These are phyloP conservation scores for Talaromyces liani DNA, from an alignment of 495 filamentous ascomycete genomes.

Conservation along the genomic window DNA sequence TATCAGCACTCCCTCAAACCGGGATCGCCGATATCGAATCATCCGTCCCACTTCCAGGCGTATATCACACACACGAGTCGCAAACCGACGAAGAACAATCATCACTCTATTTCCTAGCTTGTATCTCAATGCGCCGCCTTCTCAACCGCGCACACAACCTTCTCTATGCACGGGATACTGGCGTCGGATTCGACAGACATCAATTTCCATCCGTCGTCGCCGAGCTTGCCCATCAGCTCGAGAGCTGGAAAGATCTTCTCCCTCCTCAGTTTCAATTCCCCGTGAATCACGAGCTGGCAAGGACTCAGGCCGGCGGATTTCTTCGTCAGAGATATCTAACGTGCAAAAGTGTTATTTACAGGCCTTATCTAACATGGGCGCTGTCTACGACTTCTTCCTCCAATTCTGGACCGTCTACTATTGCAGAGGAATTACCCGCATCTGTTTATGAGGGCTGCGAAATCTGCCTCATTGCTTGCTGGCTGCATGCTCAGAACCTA, in stretches of 20 bases:
- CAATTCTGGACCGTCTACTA: slow-evolving; percentile 6
- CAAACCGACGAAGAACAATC: slow-evolving; percentile 16
- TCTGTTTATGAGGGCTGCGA: slow-evolving; percentile 27
- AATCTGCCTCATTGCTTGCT: slow-evolving; percentile 31
- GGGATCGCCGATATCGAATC: slow-evolving; percentile 39
- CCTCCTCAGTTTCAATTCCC: slow-evolving; percentile 31
- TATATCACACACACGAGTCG: slow-evolving; percentile 16
- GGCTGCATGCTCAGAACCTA: slow-evolving; percentile 33
- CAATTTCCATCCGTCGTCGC: slow-evolving; percentile 32
- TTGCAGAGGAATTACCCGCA: slow-evolving; percentile 6
- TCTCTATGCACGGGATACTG: slow-evolving; percentile 19
- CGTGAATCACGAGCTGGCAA: slow-evolving; percentile 15
- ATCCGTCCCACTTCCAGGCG: slow-evolving; percentile 29
- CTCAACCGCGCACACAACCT: slow-evolving; percentile 26
- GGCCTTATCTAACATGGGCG: slow-evolving; percentile 37
- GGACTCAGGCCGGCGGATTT: slow-evolving; percentile 28
- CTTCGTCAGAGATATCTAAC: slow-evolving; percentile 38
- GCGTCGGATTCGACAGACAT: slow-evolving; percentile 23
- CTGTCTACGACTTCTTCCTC: slow-evolving; percentile 10
- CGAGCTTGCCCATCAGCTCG: slow-evolving; percentile 36
- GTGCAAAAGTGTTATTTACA: slow-evolving; percentile 39
- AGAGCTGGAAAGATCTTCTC: slow-evolving; percentile 34
- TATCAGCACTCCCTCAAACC: slow-evolving; percentile 33
- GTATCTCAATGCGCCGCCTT: slow-evolving; percentile 31
- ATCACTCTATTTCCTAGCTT: slow-evolving; percentile 25